phyloP scores from a whole-genome alignment of 345 rosid genomes.

The Eucalyptus cloeziana region DNA sequence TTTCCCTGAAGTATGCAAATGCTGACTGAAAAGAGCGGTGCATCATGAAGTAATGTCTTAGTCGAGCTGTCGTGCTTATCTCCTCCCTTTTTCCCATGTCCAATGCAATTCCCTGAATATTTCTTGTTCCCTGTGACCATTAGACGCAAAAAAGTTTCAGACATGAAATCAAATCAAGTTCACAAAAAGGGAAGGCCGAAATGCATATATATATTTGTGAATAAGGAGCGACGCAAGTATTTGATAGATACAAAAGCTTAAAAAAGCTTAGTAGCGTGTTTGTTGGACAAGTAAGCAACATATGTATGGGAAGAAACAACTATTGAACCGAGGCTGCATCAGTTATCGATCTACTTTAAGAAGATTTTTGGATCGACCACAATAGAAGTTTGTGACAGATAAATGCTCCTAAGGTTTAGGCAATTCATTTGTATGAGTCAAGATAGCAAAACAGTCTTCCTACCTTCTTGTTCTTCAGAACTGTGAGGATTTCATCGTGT shows the following conservation, averaged over 20 bases:
- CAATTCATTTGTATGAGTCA: neutral
- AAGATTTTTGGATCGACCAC: neutral
- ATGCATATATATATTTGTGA: neutral
- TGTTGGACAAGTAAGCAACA: neutral
- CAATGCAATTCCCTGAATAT: constrained; percentile 28
- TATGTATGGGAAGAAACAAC: neutral
- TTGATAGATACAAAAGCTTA: neutral
- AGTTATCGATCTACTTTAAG: neutral
- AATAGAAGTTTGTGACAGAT: neutral
- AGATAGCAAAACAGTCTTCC: neutral
- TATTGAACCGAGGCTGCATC: neutral
- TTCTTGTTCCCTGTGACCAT: constrained; percentile 23
- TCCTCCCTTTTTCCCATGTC: constrained; percentile 13
- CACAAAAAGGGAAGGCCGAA: neutral
- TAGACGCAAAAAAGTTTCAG: neutral
- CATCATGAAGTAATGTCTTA: neutral
- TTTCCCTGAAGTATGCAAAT: constrained; percentile 1
- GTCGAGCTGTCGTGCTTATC: neutral
- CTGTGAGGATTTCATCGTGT: constrained; percentile 23
- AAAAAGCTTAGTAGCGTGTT: neutral
- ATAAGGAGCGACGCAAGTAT: neutral
- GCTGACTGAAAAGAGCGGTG: neutral
- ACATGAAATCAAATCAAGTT: neutral
- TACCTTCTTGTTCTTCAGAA: constrained; percentile 36
- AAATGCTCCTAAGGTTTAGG: neutral